phyloP scores from a whole-genome alignment of 2,329 filamentous ascomycete genomes.

The Trichoderma pleuroti region DNA sequence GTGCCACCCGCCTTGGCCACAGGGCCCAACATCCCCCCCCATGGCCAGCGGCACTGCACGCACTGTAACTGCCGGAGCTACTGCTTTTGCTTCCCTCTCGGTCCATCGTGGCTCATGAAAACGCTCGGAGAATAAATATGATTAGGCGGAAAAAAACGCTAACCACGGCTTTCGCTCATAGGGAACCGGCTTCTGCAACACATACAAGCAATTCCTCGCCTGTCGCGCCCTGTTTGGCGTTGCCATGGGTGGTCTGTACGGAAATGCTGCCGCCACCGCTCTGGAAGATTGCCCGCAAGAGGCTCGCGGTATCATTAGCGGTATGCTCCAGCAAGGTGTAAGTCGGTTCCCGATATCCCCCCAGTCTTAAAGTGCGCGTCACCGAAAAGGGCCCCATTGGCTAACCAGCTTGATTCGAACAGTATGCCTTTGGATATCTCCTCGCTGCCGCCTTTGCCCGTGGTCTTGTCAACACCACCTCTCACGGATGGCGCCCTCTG shows the following conservation, averaged over 20 bases:
- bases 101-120: not conserved
- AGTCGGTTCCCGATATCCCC: constrained; percentile 23
- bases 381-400: not conserved
- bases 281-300: constrained; percentile 69
- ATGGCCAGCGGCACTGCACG: not conserved
- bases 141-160: not conserved
- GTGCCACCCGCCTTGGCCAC: constrained; percentile 22
- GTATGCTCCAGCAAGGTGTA: constrained; percentile 69
- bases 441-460: constrained; percentile 56
- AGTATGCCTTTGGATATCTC: constrained; percentile 64
- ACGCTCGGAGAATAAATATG: not conserved
- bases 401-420: not conserved
- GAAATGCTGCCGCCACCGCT: constrained; percentile 74
- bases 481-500: constrained; percentile 77
- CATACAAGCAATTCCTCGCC: constrained; percentile 68
- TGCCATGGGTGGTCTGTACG: constrained; percentile 78
- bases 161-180: constrained; percentile 24
- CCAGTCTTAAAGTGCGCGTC: not conserved
- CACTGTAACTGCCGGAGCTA: constrained; percentile 7
- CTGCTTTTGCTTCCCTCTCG: not conserved
- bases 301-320: constrained; percentile 69
- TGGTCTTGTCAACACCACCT: constrained; percentile 70
- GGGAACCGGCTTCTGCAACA: constrained; percentile 65
- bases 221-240: constrained; percentile 73
- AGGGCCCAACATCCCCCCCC: not conserved